phyloP scores from a whole-genome alignment of 495 filamentous ascomycete species.

The Bacidia rubella region DNA sequence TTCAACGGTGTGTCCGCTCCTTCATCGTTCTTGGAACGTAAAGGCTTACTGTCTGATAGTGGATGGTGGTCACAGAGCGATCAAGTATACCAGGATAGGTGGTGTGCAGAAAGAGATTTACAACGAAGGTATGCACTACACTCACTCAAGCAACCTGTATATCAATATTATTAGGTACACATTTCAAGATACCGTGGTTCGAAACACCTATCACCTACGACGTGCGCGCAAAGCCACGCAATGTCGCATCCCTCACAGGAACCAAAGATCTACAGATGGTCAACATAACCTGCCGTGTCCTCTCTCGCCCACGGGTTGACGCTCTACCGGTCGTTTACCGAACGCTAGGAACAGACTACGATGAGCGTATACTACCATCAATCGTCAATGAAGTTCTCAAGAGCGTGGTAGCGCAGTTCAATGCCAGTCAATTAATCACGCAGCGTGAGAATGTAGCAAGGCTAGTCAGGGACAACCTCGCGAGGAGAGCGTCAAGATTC shows the following conservation, averaged over 20 bases:
- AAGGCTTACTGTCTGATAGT: constrained; percentile 36
- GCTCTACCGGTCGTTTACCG: constrained; percentile 93
- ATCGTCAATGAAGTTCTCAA: constrained; percentile 99
- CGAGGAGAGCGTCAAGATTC: constrained; percentile 81
- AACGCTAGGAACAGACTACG: constrained; percentile 89
- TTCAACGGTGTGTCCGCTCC: constrained; percentile 59
- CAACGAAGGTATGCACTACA: constrained; percentile 56
- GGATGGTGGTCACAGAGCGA: constrained; percentile 96
- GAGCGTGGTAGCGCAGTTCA: constrained; percentile 98
- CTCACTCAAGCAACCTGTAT: neutral
- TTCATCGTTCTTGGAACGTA: neutral
- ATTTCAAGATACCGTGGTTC: constrained; percentile 88
- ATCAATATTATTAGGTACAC: constrained; percentile 52
- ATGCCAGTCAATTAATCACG: constrained; percentile 94
- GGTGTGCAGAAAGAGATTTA: constrained; percentile 97
- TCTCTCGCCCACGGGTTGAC: constrained; percentile 75
- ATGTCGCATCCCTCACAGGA: constrained; percentile 91
- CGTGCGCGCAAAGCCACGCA: constrained; percentile 92
- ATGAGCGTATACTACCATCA: constrained; percentile 89
- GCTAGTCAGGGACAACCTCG: constrained; percentile 85
- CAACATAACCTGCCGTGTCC: constrained; percentile 99
- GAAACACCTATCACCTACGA: constrained; percentile 95
- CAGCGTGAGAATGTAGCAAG: constrained; percentile 92
- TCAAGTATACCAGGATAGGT: constrained; percentile 89
- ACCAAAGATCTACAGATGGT: constrained; percentile 99